A percentile compares a stretch with the other conserved stretches of the same genome.
Conservation (phyloP, 2,329 filamentous ascomycete genomes). For the Aspergillus sp. region DNA sequence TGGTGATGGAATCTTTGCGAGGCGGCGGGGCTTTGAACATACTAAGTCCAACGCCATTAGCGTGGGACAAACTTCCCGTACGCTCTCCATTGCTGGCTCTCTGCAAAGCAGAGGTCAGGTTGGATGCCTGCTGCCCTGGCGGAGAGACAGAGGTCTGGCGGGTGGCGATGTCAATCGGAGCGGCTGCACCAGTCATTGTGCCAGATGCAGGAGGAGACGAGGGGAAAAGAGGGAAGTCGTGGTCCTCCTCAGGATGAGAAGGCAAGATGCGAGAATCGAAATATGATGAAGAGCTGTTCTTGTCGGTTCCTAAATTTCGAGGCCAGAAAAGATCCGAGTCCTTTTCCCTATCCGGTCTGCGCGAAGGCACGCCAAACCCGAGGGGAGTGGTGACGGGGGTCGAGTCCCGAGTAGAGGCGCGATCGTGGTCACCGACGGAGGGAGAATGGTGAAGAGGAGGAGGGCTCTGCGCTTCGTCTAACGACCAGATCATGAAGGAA, state of each 20-base stretch:
- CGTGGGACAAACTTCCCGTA: constrained; percentile 40
- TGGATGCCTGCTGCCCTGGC: constrained; percentile 56
- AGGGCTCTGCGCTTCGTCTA: constrained; percentile 33
- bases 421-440: constrained; percentile 41
- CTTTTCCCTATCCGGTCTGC: constrained; percentile 40
- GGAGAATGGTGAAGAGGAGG: constrained; percentile 50
- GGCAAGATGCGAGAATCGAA: constrained; percentile 23
- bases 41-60: constrained; percentile 34
- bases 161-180: constrained; percentile 58
- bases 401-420: constrained; percentile 47
- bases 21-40: constrained; percentile 36
- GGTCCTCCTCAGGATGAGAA: constrained; percentile 27
- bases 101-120: constrained; percentile 58
- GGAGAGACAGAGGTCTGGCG: constrained; percentile 56
- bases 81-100: constrained; percentile 40
- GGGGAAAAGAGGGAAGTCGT: constrained; percentile 36
- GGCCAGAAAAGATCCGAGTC: constrained; percentile 42
- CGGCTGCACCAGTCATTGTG: constrained; percentile 50
- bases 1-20: constrained; percentile 53
- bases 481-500: constrained; percentile 51
- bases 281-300: constrained; percentile 26
- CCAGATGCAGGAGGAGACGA: constrained; percentile 25
- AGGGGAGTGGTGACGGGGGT: constrained; percentile 46
- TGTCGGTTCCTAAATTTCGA: constrained; percentile 31
- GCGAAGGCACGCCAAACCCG: constrained; percentile 40